Conservation (phyloP, 2,329 filamentous ascomycete genomes). For the Madurella fahalii region DNA sequence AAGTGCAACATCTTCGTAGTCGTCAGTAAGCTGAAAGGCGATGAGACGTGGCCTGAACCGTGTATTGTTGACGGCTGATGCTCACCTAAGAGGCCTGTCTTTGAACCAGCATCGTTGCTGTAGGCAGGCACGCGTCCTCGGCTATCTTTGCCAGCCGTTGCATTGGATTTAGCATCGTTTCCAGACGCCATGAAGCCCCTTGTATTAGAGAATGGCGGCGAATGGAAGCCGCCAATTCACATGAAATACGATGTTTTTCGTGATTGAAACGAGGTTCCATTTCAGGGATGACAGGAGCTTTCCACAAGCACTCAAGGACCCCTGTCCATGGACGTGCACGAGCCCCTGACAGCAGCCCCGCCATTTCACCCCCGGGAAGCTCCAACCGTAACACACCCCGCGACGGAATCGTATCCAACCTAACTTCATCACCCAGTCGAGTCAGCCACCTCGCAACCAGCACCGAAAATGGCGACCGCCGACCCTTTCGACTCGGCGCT, state of each 20-base stretch:
- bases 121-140: neutral
- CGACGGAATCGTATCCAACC: conserved; percentile 4
- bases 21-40: neutral
- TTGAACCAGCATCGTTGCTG: neutral
- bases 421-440: neutral
- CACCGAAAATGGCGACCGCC: conserved; percentile 35
- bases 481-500: conserved; percentile 74
- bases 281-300: neutral
- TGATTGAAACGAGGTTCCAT: neutral
- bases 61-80: too few relatives aligned
- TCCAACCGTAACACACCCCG: conserved; percentile 10
- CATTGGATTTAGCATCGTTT: neutral
- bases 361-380: conserved; percentile 2
- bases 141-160: neutral
- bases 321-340: neutral
- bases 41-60: neutral
- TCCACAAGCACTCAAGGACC: neutral
- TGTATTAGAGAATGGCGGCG: neutral
- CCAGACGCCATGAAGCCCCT: neutral
- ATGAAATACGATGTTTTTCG: too few relatives aligned
- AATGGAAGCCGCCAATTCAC: neutral
- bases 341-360: conserved; percentile 2
- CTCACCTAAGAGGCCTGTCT: neutral
- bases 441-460: neutral
- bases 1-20: conserved; percentile 30